These are phyloP conservation scores for Penicillium sp. DNA, from an alignment of 2,329 filamentous ascomycete species.

Conservation along the genomic window DNA sequence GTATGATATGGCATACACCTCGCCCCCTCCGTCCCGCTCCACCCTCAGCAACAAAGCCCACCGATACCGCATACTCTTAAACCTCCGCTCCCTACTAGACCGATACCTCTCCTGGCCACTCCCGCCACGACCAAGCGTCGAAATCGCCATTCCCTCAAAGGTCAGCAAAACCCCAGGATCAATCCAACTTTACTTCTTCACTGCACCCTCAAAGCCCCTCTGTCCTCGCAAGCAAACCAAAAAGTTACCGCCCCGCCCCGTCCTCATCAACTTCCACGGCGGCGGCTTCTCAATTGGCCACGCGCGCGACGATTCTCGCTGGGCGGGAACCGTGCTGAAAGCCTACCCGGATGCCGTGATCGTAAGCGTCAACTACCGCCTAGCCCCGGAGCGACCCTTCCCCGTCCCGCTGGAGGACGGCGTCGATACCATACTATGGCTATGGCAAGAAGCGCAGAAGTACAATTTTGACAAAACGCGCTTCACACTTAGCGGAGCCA, in stretches of 20 bases:
- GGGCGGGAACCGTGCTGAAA: constrained; percentile 11
- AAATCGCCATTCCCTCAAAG: constrained; percentile 18
- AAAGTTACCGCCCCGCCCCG: constrained; percentile 3
- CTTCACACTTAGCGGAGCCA: constrained; percentile 17
- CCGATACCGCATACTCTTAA: constrained; percentile 13
- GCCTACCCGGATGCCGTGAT: constrained; percentile 16
- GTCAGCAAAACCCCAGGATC: constrained; percentile 12
- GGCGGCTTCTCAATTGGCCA: constrained; percentile 22
- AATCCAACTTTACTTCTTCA: constrained; percentile 19
- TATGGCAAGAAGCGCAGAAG: constrained; percentile 15
- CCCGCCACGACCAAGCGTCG: constrained; percentile 5
- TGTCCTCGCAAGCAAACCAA: neutral
- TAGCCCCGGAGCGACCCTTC: constrained; percentile 25
- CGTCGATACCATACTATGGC: constrained; percentile 24
- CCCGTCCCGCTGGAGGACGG: constrained; percentile 24
- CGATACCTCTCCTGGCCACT: constrained; percentile 17
- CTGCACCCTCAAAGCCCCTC: neutral
- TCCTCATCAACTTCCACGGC: constrained; percentile 22
- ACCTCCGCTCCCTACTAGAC: constrained; percentile 16
- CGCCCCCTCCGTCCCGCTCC: neutral
- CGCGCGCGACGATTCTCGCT: constrained; percentile 18
- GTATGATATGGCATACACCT: neutral
- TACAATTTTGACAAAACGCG: constrained; percentile 17
- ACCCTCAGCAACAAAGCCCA: constrained; percentile 11
- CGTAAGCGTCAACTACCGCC: constrained; percentile 24